These are phyloP conservation scores for Neopestalotiopsis rosae DNA, from an alignment of 2,329 filamentous ascomycete genomes.

Conservation along the genomic window DNA sequence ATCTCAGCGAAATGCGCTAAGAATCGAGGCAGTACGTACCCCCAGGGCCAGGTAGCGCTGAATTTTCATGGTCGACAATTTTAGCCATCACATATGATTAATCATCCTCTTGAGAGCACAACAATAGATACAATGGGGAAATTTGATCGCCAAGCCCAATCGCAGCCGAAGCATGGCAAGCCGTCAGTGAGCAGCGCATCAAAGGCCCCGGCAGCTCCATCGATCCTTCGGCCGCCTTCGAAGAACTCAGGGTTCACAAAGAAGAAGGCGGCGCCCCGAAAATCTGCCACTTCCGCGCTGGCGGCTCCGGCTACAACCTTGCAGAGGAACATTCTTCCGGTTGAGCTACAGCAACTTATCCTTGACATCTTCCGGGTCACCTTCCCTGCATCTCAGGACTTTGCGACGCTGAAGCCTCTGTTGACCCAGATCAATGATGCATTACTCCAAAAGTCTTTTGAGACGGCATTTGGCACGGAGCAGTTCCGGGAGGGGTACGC, in stretches of 20 bases:
- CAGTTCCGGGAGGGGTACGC: conserved; percentile 26
- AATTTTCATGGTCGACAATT: neutral
- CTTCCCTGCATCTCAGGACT: conserved; percentile 25
- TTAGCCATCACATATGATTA: neutral
- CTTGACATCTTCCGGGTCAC: conserved; percentile 24
- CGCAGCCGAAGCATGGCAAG: conserved; percentile 25
- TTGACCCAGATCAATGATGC: conserved; percentile 24
- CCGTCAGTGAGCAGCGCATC: conserved; percentile 24
- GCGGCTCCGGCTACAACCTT: conserved; percentile 17
- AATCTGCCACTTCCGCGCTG: conserved; percentile 1
- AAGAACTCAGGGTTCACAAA: conserved; percentile 21
- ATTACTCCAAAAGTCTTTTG: conserved; percentile 21
- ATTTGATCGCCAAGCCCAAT: conserved; percentile 25
- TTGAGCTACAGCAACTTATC: conserved; percentile 24
- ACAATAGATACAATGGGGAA: conserved; percentile 19
- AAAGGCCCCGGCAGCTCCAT: conserved; percentile 22
- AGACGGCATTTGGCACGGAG: conserved; percentile 23
- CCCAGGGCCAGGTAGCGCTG: neutral
- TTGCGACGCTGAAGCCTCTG: conserved; percentile 22
- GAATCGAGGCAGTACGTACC: neutral
- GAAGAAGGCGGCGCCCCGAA: conserved; percentile 16
- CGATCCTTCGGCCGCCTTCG: conserved; percentile 22
- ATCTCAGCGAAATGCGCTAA: neutral
- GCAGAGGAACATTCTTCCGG: conserved; percentile 21
- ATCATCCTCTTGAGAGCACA: neutral